Base-by-base conservation (phyloP, 345 rosid species). In the Odontarrhena argentea region DNA sequence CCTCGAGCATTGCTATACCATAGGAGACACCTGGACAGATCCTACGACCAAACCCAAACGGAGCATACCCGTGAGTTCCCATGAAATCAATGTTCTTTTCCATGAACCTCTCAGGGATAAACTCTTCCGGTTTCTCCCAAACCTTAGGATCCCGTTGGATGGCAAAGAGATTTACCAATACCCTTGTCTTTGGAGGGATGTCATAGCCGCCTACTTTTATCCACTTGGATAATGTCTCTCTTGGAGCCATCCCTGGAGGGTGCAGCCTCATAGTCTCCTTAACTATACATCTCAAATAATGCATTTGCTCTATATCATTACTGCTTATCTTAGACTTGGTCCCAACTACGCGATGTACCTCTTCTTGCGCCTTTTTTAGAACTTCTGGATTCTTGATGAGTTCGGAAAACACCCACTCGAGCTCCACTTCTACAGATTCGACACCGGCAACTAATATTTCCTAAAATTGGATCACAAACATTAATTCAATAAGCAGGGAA, bases 21-120 rank as follows among this genome's bases (percentile, higher is more conserved):
- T 58, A 66, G 5, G 67, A 44, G 41, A 66, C 59, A 7, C 77
- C 77, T 0, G 77, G 72, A 0, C 77, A 73, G 36, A 56, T 64
- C 55, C 77, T 73, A 30, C 71, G 70, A 34, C 77, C 77, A 14
- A 52, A 60, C 32, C 77, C 77, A 51, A 73, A 73, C 0, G 77
- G 72, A 57, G 51, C 70, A 6, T 58, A 73, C 14, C 71, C 71
- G 32, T 73, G 37, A 47, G 46, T 67, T 26, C 72, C 72, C 71
- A 57, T 73, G 55, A 12, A 73, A 12, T 73, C 77, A 24, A 59
- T 53, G 24, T 60, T 35, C 35, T 43, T 73, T 1, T 36, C 55
- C 14, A 57, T 47, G 45, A 73, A 73, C 8, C 77, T 66, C 43
- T 73, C 77, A 5, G 77, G 77, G 30, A 66, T 48, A 52, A 66